Base-by-base conservation (phyloP, 1,284 basidiomycete genomes). In the Ceratobasidium sp. region DNA sequence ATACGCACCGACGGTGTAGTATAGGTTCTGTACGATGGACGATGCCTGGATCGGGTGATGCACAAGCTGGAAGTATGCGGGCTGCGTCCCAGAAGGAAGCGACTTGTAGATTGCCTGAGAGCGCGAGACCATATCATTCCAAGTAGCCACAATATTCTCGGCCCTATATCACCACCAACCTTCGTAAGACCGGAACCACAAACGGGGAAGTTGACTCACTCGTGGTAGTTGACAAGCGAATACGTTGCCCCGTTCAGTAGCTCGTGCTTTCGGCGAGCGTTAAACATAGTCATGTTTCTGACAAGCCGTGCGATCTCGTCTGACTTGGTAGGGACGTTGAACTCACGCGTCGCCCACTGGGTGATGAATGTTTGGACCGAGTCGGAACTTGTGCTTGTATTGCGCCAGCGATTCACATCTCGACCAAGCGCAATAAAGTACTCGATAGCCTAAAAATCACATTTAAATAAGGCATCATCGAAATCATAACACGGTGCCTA, bases 1-100 rank as follows among this genome's bases (percentile, higher is more conserved):
- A 6, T n/a, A 71, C 70, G 34, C 15, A 51, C 89, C 89, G 49
- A 89, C 89, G 46, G 86, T 82, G 59, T 91, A 86, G 81, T 89
- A 86, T 84, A 92, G 86, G 65, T 86, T 86, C 9, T 86, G 87
- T 9, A 92, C 81, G 74, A 89, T 91, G 32, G 85, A 84, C 77
- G 88, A 89, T 1, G 90, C 90, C 67, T 87, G 83, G 9, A 92
- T 86, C 1, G 90, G 88, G 78, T 91, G 90, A 25, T 90, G 89
- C 0, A 93, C 86, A 25, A 91, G 85, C 82, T 93, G 86, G 86
- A 90, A 92, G 85, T 89, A 93, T 0, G 91, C 87, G 0, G 90
- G 85, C 79, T 90, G 84, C 77, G 83, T 85, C 1, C 79, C 83
- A 1, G 82, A 79, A 0, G 88, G 82, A 0, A 92, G 83, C 25